phyloP scores from a whole-genome alignment of 1,284 basidiomycete genomes.

The Ganoderma lingzhi region DNA sequence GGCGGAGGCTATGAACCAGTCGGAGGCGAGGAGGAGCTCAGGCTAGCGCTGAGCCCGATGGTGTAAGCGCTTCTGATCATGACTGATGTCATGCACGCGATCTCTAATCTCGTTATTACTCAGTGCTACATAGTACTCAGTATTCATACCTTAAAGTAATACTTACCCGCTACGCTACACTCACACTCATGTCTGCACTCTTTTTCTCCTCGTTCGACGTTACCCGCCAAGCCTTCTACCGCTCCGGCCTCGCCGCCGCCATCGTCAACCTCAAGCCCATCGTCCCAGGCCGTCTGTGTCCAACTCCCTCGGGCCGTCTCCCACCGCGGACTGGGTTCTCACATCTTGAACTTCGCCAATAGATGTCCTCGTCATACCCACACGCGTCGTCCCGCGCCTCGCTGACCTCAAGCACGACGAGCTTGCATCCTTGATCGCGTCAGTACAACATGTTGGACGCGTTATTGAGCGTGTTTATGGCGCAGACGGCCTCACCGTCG shows the following conservation, averaged over 20 bases:
- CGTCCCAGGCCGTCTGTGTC: conserved; percentile 85
- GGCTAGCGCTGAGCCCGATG: background rate
- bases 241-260: conserved; percentile 74
- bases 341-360: conserved; percentile 14
- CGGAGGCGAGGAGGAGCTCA: background rate
- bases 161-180: too few relatives aligned
- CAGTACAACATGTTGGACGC: conserved; percentile 76
- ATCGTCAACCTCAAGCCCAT: conserved; percentile 95
- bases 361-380: conserved; percentile 93
- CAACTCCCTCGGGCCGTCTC: background rate
- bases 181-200: conserved; percentile 48
- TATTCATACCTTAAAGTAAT: too few relatives aligned
- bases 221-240: conserved; percentile 83
- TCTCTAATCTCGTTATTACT: conserved; percentile 1
- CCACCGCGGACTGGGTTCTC: background rate
- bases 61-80: conserved; percentile 2
- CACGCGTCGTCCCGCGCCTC: conserved; percentile 78
- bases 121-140: too few relatives aligned
- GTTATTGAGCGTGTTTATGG: conserved; percentile 77
- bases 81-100: conserved; percentile 21
- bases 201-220: conserved; percentile 89
- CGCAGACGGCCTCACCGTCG: conserved; percentile 81
- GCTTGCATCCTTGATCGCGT: conserved; percentile 79
- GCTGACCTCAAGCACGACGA: conserved; percentile 77
- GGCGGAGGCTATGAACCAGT: background rate